These are phyloP conservation scores for Kluyveromyces sp. DNA, from an alignment of 1,139 yeast species.

Conservation along the genomic window DNA sequence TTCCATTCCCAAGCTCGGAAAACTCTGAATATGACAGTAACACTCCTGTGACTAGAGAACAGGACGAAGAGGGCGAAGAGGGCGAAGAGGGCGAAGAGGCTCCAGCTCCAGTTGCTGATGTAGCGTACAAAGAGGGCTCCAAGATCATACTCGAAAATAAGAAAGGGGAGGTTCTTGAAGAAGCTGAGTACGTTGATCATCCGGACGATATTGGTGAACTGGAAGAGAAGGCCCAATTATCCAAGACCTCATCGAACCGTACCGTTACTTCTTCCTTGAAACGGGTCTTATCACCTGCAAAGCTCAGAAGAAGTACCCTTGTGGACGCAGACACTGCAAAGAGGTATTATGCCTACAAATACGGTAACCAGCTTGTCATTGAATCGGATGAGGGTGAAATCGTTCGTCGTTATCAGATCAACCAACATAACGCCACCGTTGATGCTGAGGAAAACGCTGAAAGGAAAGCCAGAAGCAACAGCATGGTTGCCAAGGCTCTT, in stretches of 20 bases:
- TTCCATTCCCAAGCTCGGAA: constrained; percentile 13
- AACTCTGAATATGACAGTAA: background rate
- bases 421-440: constrained; percentile 37
- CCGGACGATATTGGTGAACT: constrained; percentile 20
- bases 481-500: constrained; percentile 36
- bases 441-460: constrained; percentile 6
- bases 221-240: constrained; percentile 16
- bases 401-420: constrained; percentile 70
- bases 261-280: constrained; percentile 18
- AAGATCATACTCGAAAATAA: constrained; percentile 70
- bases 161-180: constrained; percentile 68
- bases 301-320: constrained; percentile 9
- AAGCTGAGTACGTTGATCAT: constrained; percentile 23
- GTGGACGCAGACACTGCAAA: constrained; percentile 14
- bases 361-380: constrained; percentile 68
- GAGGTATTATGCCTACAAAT: constrained; percentile 50
- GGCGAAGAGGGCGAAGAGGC: constrained; percentile 6
- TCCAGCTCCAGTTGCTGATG: constrained; percentile 12
- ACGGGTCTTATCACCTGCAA: constrained; percentile 17
- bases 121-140: constrained; percentile 70
- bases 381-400: constrained; percentile 93
- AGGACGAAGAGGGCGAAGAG: constrained; percentile 5
- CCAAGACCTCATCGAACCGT: constrained; percentile 16
- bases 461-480: constrained; percentile 11
- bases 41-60: constrained; percentile 5